A percentile compares a stretch with the other conserved stretches of the same genome.
Evolutionary conservation across 345 rosid genomes (phyloP).

Genomic region (Sonneratia alba): DNA sequence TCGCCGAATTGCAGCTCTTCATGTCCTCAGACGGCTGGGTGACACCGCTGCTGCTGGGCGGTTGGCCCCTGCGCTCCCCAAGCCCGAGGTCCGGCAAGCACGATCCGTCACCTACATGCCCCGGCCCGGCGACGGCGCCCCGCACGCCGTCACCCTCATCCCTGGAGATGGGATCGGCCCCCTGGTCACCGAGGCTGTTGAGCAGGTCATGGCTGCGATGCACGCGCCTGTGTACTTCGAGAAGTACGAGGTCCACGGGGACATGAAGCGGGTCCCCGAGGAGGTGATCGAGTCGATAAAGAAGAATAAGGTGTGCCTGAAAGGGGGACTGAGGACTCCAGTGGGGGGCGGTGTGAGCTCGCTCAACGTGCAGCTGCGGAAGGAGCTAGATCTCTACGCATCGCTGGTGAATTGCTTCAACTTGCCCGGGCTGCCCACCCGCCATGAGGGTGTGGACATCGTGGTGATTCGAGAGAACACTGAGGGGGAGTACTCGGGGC

Average conservation of each 20-base stretch:
- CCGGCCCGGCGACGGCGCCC: conserved; percentile 86
- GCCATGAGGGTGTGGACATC: conserved; percentile 40
- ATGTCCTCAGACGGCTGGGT: conserved; percentile 7
- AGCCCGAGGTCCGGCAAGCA: conserved; percentile 10
- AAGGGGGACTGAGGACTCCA: conserved; percentile 87
- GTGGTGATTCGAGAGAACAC: conserved; percentile 49
- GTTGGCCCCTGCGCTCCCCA: background rate
- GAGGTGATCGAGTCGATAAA: conserved; percentile 81
- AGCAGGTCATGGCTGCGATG: conserved; percentile 90
- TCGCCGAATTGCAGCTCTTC: conserved; percentile 8
- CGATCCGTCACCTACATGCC: conserved; percentile 98
- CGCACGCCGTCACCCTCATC: conserved; percentile 69
- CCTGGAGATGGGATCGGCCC: conserved; percentile 97
- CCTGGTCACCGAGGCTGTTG: conserved; percentile 74
- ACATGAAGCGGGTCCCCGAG: conserved; percentile 68
- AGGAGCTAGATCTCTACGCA: conserved; percentile 46
- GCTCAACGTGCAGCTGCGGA: conserved; percentile 54
- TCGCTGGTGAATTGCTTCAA: conserved; percentile 46
- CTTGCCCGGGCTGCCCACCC: conserved; percentile 36
- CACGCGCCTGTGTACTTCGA: conserved; percentile 88
- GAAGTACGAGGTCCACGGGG: conserved; percentile 60
- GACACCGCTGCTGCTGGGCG: background rate
- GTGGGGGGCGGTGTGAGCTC: conserved; percentile 93
- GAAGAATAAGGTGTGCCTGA: conserved; percentile 77
- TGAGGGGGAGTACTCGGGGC: conserved; percentile 35